These are phyloP conservation scores for Tylopilus subfusipes DNA, from an alignment of 768 basidiomycete genomes.

Conservation along the genomic window DNA sequence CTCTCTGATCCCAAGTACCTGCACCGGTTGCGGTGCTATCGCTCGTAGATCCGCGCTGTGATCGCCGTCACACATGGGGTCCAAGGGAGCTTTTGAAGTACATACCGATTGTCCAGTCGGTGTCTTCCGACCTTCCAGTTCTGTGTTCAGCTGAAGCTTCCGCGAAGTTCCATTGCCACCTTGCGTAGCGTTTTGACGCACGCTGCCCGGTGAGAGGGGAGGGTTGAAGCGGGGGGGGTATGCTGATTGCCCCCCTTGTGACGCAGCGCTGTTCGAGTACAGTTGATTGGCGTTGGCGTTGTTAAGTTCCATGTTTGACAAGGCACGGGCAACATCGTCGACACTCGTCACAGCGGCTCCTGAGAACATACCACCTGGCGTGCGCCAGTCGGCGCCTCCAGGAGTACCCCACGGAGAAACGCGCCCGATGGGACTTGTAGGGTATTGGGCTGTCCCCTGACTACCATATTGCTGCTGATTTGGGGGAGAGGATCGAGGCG, in stretches of 20 bases:
- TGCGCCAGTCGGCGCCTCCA: conserved; percentile 56
- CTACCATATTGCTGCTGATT: conserved; percentile 38
- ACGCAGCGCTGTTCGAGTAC: conserved; percentile 28
- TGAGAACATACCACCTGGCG: conserved; percentile 34
- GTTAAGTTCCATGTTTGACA: conserved; percentile 64
- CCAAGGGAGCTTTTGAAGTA: conserved; percentile 40
- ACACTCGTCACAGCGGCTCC: conserved; percentile 37
- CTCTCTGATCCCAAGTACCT: conserved; percentile 63
- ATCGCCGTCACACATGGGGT: conserved; percentile 28
- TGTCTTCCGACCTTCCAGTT: conserved; percentile 65
- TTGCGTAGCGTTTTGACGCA: conserved; percentile 40
- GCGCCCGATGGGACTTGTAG: conserved; percentile 57
- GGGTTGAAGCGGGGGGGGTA: conserved; percentile 72
- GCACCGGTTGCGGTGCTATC: conserved; percentile 34
- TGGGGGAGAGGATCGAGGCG: conserved; percentile 39
- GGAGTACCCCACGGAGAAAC: conserved; percentile 64
- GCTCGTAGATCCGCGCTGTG: conserved; percentile 34
- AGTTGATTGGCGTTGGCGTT: conserved; percentile 24
- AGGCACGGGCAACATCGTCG: conserved; percentile 74
- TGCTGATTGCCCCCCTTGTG: conserved; percentile 47
- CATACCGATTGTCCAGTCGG: conserved; percentile 51
- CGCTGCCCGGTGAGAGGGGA: conserved; percentile 37
- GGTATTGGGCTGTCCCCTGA: conserved; percentile 39
- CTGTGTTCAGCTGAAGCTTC: conserved; percentile 57
- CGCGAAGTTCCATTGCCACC: conserved; percentile 37